These are phyloP conservation scores for Megacollybia marginata DNA, from an alignment of 768 basidiomycete genomes.

Conservation along the genomic window DNA sequence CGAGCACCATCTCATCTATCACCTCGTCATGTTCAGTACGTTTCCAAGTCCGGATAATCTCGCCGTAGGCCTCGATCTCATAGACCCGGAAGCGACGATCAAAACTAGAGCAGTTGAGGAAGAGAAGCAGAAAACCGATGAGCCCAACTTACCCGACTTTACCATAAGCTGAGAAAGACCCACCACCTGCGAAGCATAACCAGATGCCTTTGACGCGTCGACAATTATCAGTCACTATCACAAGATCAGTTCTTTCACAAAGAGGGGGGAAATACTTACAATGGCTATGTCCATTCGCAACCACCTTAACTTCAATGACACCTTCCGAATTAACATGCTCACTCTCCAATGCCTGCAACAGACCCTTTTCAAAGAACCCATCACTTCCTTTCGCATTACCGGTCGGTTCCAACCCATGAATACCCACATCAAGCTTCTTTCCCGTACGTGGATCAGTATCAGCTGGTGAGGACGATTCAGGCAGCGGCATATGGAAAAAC, in stretches of 20 bases:
- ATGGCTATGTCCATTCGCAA: slow-evolving; percentile 90
- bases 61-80: slow-evolving; percentile 83
- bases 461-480: slow-evolving; percentile 65
- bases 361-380: slow-evolving; percentile 78
- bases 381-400: slow-evolving; percentile 67
- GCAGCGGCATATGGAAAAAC: slow-evolving; percentile 97
- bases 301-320: slow-evolving; percentile 73
- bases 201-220: slow-evolving; percentile 80
- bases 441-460: slow-evolving; percentile 60
- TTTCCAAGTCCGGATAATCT: slow-evolving; percentile 87
- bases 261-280: slow-evolving; percentile 30
- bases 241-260: slow-evolving; percentile 4
- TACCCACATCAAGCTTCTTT: slow-evolving; percentile 62
- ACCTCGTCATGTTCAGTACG: slow-evolving; percentile 65
- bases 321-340: slow-evolving; percentile 43
- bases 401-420: slow-evolving; percentile 45
- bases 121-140: background rate
- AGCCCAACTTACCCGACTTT: slow-evolving; percentile 53
- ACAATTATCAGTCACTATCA: slow-evolving; percentile 80
- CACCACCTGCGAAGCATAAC: slow-evolving; percentile 87
- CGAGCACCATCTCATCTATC: slow-evolving; percentile 55
- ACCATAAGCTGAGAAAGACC: slow-evolving; percentile 80
- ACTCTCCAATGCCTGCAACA: slow-evolving; percentile 68
- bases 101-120: slow-evolving; percentile 42
- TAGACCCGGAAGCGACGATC: slow-evolving; percentile 89